phyloP scores from a whole-genome alignment of 352 stramenopile species.

The Discostella stelligera region DNA sequence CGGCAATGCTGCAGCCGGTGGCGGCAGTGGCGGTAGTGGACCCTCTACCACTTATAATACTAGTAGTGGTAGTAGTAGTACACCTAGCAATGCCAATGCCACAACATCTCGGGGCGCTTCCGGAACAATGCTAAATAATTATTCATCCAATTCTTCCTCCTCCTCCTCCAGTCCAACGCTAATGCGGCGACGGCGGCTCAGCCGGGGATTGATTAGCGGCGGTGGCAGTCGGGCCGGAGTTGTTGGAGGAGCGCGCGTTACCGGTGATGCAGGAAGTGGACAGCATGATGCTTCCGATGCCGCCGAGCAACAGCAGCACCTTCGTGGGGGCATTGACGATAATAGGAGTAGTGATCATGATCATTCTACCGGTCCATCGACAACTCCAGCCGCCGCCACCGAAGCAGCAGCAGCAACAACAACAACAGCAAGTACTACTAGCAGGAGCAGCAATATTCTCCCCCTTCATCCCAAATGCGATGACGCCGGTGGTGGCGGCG shows the following conservation, averaged over 20 bases:
- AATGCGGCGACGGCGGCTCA: constrained; percentile 3
- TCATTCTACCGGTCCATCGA: neutral
- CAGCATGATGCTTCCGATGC: neutral
- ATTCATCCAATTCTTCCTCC: neutral
- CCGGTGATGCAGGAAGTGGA: neutral
- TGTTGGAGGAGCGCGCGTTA: neutral
- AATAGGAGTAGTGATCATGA: neutral
- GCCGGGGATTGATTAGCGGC: constrained; percentile 8
- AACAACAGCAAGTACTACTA: too few relatives aligned
- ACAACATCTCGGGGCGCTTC: neutral
- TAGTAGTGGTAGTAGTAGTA: neutral
- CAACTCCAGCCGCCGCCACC: too few relatives aligned
- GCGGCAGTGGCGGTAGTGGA: too few relatives aligned
- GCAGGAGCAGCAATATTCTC: neutral
- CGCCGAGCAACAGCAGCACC: neutral
- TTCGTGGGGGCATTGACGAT: neutral
- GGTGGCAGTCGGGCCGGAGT: neutral
- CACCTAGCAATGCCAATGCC: constrained; percentile 3
- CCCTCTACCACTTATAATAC: too few relatives aligned
- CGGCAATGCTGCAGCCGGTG: neutral
- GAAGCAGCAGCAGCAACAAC: too few relatives aligned
- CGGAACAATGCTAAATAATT: neutral
- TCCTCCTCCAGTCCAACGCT: neutral
- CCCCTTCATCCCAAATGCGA: neutral
- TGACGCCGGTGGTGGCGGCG: neutral